phyloP scores from a whole-genome alignment of 306 rosid species.

The Luffa acutangula region DNA sequence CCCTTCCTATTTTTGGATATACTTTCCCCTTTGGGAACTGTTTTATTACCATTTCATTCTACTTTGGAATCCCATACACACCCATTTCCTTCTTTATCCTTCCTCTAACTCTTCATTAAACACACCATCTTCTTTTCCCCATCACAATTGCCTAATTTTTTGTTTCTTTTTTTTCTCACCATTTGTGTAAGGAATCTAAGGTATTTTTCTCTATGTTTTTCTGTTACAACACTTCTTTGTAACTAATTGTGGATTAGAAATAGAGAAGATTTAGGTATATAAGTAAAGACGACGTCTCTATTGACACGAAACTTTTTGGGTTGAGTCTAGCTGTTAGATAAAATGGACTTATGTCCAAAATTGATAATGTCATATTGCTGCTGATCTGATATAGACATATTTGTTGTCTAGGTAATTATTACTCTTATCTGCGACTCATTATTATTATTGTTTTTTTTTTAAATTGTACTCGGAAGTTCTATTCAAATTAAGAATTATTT shows the following conservation, averaged over 20 bases:
- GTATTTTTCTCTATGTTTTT: background rate
- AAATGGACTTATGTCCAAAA: too few relatives aligned
- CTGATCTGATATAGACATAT: too few relatives aligned
- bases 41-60: background rate
- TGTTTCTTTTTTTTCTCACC: background rate
- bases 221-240: background rate
- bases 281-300: too few relatives aligned
- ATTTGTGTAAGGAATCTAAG: background rate
- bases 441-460: too few relatives aligned
- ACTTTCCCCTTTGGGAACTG: constrained; percentile 1
- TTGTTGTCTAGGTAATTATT: too few relatives aligned
- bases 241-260: background rate
- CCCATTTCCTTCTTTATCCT: background rate
- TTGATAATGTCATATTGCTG: too few relatives aligned
- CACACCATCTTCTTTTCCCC: background rate
- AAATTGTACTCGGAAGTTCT: too few relatives aligned
- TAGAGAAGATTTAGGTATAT: too few relatives aligned
- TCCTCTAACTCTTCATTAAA: background rate
- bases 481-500: too few relatives aligned
- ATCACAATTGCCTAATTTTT: background rate
- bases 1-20: background rate
- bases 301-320: too few relatives aligned
- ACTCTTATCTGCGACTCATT: too few relatives aligned
- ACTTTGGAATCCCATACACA: background rate
- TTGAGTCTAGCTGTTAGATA: too few relatives aligned